Percentiles rank a stretch among this genome's conserved stretches.
phyloP scores from a whole-genome alignment of 2,329 filamentous ascomycete genomes.

The Trichophyton equinum region DNA sequence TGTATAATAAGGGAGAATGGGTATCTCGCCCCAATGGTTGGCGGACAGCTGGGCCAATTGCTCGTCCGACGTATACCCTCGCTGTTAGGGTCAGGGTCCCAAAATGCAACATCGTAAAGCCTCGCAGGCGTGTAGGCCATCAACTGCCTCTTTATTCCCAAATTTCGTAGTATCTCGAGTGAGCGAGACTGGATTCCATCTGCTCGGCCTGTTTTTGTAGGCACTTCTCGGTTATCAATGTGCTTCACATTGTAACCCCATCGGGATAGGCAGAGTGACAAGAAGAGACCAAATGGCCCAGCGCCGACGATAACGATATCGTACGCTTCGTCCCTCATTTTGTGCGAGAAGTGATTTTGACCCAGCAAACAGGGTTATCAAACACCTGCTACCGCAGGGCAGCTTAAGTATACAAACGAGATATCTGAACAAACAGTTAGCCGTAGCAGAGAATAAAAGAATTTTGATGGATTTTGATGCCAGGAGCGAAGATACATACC shows the following conservation, averaged over 20 bases:
- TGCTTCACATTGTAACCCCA: slow-evolving; percentile 96
- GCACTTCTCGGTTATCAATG: slow-evolving; percentile 37
- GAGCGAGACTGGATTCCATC: slow-evolving; percentile 35
- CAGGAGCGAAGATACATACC: too few species aligned
- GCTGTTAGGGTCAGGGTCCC: slow-evolving; percentile 43
- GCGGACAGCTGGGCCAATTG: slow-evolving; percentile 76
- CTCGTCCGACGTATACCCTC: slow-evolving; percentile 49
- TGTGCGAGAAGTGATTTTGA: background rate
- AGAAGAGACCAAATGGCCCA: slow-evolving; percentile 74
- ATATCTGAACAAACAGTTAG: background rate
- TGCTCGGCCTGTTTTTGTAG: slow-evolving; percentile 32
- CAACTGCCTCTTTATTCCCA: slow-evolving; percentile 31
- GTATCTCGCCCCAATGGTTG: slow-evolving; percentile 57
- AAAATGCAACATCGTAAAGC: slow-evolving; percentile 61
- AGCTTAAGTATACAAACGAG: background rate
- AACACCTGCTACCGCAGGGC: background rate
- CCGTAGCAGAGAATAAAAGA: background rate
- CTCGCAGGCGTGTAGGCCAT: slow-evolving; percentile 54
- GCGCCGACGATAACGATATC: slow-evolving; percentile 76
- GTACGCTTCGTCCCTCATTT: slow-evolving; percentile 36
- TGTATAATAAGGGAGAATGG: slow-evolving; percentile 60
- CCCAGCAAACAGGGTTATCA: background rate
- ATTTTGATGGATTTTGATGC: too few species aligned
- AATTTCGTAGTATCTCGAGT: slow-evolving; percentile 32
- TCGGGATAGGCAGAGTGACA: slow-evolving; percentile 75